Base-by-base conservation (phyloP, 164 flowering plant species). In the Tinospora cordifolia region DNA sequence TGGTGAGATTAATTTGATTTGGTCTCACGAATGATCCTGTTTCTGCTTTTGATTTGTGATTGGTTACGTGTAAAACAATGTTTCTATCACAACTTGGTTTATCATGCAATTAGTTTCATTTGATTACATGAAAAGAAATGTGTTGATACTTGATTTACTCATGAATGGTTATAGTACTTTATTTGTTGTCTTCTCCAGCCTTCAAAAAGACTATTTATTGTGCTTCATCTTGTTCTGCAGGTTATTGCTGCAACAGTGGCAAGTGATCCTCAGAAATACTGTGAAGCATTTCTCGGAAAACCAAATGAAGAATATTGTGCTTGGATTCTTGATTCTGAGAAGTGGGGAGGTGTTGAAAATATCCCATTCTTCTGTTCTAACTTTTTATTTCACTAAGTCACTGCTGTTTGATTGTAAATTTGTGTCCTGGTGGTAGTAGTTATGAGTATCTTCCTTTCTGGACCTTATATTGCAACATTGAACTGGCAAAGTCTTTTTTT, bases 221-320 rank as follows among this genome's bases (percentile, higher is more conserved):
- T 38, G 24, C 68, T 71, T 71, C 60, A 2, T 74, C 80, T 6
- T 67, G 17, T 75, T 71, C 69, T 74, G 71, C 75, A 94, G 99
- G 97, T 94, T 71, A 92, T 92, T 72, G 99, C 99, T 72, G 95
- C 97, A 72, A 86, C 93, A 19, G 99, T 94, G 70, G 85, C 84
- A 9, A 88, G 96, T 76, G 93, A 92, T 81, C 87, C 88, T 21
- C 75, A 44, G 64, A 92, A 85, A 66, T 94, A 88, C 80, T 83
- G 85, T 36, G 90, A 88, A 75, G 97, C 91, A 70, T 90, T 92
- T 83, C 97, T 94, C 65, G 99, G 91, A 44, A 92, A 89, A 75
- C 80, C 89, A 69, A 94, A 92, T 83, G 84, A 70, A 73, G 95
- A 90, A 70, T 94, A 94, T 66, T 92, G 95, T 84, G 72, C 87